Evolutionary conservation across 169 alveolate genomes (phyloP).

Genomic region (Eimeria falciformis): DNA sequence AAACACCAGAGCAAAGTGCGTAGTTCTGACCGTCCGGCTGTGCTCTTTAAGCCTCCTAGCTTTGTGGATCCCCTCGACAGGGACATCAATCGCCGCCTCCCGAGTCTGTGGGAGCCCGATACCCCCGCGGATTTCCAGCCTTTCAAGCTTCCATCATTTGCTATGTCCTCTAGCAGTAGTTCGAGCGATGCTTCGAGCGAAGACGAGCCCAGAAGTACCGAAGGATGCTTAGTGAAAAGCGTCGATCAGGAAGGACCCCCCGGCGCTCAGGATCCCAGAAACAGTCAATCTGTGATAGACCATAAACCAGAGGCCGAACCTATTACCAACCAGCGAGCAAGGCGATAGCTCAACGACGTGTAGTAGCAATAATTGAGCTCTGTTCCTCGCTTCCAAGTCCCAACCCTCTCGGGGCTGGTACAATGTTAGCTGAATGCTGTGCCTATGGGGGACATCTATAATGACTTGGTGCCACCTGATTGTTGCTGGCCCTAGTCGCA

Average conservation of each 20-base stretch:
- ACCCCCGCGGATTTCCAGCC: not conserved
- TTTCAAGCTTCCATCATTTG: not conserved
- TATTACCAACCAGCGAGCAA: too few relatives aligned
- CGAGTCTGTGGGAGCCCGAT: not conserved
- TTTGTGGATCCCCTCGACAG: conserved; percentile 20
- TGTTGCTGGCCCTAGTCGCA: too few relatives aligned
- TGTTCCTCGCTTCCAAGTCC: too few relatives aligned
- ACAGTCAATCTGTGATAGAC: not conserved
- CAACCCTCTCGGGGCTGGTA: too few relatives aligned
- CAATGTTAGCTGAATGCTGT: too few relatives aligned
- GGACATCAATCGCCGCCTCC: conserved; percentile 14
- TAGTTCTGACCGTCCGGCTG: not conserved
- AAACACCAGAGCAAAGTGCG: conserved; percentile 13
- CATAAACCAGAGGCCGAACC: too few relatives aligned
- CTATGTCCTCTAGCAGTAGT: not conserved
- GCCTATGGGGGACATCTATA: too few relatives aligned
- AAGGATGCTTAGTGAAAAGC: too few relatives aligned
- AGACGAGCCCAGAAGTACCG: not conserved
- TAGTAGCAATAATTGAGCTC: too few relatives aligned
- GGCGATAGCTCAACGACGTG: too few relatives aligned
- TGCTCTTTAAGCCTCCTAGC: not conserved
- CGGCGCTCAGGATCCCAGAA: not conserved
- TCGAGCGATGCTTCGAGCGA: not conserved
- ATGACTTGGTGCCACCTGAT: too few relatives aligned
- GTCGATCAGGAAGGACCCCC: not conserved